These are phyloP conservation scores for Colletotrichum abscissum DNA, from an alignment of 2,329 filamentous ascomycete genomes.

Conservation along the genomic window DNA sequence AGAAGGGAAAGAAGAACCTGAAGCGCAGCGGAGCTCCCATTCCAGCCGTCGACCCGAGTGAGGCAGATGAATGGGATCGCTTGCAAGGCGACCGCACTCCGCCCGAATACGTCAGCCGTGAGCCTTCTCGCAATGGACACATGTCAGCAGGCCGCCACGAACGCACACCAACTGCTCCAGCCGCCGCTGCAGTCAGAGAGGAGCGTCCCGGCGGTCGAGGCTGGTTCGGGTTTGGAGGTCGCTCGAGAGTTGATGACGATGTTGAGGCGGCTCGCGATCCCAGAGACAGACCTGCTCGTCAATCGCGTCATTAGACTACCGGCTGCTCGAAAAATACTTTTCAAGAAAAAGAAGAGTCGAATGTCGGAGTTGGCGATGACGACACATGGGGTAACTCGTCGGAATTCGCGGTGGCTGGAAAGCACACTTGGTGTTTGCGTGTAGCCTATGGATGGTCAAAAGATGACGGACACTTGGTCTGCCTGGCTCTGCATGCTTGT, in stretches of 20 bases:
- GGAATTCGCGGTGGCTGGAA: background rate
- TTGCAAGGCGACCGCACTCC: conserved; percentile 26
- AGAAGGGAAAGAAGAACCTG: conserved; percentile 72
- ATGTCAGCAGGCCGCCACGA: conserved; percentile 32
- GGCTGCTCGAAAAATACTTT: background rate
- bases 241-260: conserved; percentile 29
- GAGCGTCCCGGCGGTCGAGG: conserved; percentile 9
- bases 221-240: conserved; percentile 32
- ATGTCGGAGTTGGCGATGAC: background rate
- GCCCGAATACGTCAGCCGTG: conserved; percentile 28
- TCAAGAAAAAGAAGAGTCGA: background rate
- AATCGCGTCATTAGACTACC: background rate
- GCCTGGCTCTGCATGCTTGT: background rate
- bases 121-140: conserved; percentile 29
- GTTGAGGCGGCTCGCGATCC: conserved; percentile 29
- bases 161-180: conserved; percentile 24
- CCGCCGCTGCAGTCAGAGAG: conserved; percentile 20
- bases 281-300: conserved; percentile 7
- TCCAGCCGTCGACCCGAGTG: conserved; percentile 62
- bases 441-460: background rate
- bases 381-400: no score
- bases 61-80: conserved; percentile 63
- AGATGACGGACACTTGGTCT: background rate
- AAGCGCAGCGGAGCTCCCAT: conserved; percentile 57
- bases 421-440: background rate